Percentiles rank a stretch among this genome's conserved stretches.
Evolutionary conservation across 2,329 filamentous ascomycete species (phyloP).

Genomic region (Neoascochyta sp.): DNA sequence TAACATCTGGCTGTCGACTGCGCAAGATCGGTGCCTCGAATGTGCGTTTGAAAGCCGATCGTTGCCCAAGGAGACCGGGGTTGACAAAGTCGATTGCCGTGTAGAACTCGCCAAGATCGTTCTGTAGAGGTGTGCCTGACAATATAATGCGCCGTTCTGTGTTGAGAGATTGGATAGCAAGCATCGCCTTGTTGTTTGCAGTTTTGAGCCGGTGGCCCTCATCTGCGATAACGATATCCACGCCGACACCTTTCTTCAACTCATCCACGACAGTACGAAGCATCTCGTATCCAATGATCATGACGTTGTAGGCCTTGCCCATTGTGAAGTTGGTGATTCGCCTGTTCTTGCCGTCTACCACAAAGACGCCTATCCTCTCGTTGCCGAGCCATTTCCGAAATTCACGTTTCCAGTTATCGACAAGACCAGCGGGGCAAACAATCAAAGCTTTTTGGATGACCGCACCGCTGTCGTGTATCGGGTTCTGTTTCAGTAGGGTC

Average conservation of each 20-base stretch:
- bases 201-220: constrained; percentile 67
- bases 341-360: constrained; percentile 56
- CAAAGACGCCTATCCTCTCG: constrained; percentile 65
- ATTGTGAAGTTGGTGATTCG: constrained; percentile 65
- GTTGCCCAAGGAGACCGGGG: constrained; percentile 60
- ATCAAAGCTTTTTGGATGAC: constrained; percentile 69
- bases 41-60: constrained; percentile 59
- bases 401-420: constrained; percentile 70
- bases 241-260: constrained; percentile 57
- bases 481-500: constrained; percentile 70
- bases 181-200: constrained; percentile 64
- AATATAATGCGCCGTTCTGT: constrained; percentile 60
- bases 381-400: constrained; percentile 71
- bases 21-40: constrained; percentile 64
- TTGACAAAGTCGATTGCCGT: constrained; percentile 68
- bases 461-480: constrained; percentile 55
- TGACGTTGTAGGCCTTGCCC: constrained; percentile 64
- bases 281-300: constrained; percentile 73
- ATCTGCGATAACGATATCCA: constrained; percentile 69
- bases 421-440: constrained; percentile 68
- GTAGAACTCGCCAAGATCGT: constrained; percentile 65
- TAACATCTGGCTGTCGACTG: constrained; percentile 62
- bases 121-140: constrained; percentile 66
- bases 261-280: constrained; percentile 63
- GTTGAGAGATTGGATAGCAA: constrained; percentile 61